Evolutionary conservation across 2,329 filamentous ascomycete genomes (phyloP).

Genomic region (Xylaria digitata): DNA sequence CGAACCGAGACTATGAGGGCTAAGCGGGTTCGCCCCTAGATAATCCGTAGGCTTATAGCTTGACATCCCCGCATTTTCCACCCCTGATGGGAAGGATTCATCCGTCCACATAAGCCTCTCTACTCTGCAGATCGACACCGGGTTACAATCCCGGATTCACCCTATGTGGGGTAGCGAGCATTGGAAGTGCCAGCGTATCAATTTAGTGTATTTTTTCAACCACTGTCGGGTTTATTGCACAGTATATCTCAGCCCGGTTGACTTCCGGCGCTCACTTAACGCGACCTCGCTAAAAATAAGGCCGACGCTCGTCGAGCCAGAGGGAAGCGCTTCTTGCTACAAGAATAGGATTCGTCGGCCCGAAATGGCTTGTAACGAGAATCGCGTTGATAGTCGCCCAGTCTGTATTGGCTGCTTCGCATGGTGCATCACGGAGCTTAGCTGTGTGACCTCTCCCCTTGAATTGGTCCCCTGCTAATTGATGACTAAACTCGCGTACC

Average conservation of each 20-base stretch:
- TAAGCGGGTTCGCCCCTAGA: slow-evolving; percentile 2
- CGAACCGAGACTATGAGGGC: background rate
- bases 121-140: slow-evolving; percentile 7
- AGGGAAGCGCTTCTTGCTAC: background rate
- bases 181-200: background rate
- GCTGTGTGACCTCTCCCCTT: background rate
- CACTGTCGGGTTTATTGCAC: too few relatives aligned
- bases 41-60: slow-evolving; percentile 1
- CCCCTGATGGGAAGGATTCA: slow-evolving; percentile 9
- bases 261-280: background rate
- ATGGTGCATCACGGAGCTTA: background rate
- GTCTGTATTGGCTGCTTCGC: background rate
- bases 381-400: background rate
- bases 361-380: slow-evolving; percentile 1
- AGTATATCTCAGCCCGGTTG: background rate
- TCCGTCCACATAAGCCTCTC: slow-evolving; percentile 8
- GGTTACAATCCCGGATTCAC: background rate
- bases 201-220: too few relatives aligned
- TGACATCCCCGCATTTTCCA: slow-evolving; percentile 5
- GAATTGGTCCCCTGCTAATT: background rate
- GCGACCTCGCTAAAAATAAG: slow-evolving; percentile 4
- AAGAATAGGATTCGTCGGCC: slow-evolving; percentile 1
- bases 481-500: background rate
- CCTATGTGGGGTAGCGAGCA: slow-evolving; percentile 4
- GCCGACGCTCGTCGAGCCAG: background rate